These are phyloP conservation scores for Terfezia boudieri DNA, from an alignment of 495 filamentous ascomycete species.

Conservation along the genomic window DNA sequence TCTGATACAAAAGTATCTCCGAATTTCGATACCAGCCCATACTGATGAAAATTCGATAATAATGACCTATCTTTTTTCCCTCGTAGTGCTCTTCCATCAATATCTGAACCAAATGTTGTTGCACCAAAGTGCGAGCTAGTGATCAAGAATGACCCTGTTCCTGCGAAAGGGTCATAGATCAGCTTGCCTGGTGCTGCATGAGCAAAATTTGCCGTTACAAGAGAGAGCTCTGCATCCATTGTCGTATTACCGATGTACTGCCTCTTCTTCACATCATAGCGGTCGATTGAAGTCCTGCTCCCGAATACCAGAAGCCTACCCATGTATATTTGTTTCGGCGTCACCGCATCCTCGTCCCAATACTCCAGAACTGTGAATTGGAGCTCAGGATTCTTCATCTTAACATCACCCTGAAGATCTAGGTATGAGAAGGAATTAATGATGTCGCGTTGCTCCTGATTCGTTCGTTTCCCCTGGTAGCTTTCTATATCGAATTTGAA, in stretches of 20 bases:
- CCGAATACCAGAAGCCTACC: constrained; percentile 44
- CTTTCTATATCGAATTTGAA: constrained; percentile 69
- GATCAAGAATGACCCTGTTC: constrained; percentile 75
- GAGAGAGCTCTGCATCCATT: constrained; percentile 84
- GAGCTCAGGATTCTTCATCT: constrained; percentile 45
- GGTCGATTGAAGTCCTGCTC: constrained; percentile 39
- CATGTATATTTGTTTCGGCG: constrained; percentile 34
- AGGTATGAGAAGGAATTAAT: constrained; percentile 68
- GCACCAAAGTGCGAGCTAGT: constrained; percentile 80
- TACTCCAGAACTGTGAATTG: constrained; percentile 66
- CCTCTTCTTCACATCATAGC: constrained; percentile 78
- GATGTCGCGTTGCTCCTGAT: constrained; percentile 35
- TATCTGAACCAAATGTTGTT: constrained; percentile 59
- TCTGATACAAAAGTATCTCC: constrained; percentile 67
- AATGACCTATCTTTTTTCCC: constrained; percentile 42
- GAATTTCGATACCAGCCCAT: constrained; percentile 39
- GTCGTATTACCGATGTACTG: constrained; percentile 84
- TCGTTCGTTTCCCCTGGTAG: constrained; percentile 45
- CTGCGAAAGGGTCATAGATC: constrained; percentile 84
- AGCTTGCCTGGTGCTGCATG: constrained; percentile 60
- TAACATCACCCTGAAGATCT: constrained; percentile 51
- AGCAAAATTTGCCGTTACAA: constrained; percentile 81
- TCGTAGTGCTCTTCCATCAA: constrained; percentile 69
- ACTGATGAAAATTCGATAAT: constrained; percentile 62
- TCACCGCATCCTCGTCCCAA: constrained; percentile 23